These are phyloP conservation scores for Mucor racemosus DNA, from an alignment of 371 early-diverging fungal genomes.

Conservation along the genomic window DNA sequence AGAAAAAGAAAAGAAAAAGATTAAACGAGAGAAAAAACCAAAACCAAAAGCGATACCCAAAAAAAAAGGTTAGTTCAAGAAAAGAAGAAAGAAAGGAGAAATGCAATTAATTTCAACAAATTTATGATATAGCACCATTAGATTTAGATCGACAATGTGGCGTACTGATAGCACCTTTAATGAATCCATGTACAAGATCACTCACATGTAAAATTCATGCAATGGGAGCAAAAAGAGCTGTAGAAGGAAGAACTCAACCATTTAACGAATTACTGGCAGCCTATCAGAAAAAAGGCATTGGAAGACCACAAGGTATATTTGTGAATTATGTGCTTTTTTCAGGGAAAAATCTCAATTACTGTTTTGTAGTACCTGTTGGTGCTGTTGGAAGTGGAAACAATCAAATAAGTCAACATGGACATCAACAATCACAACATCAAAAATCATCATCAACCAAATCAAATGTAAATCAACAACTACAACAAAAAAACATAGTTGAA, in stretches of 20 bases:
- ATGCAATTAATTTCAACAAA: neutral
- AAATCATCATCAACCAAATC: neutral
- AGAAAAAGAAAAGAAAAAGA: conserved; percentile 40
- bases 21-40: conserved; percentile 39
- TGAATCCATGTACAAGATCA: conserved; percentile 73
- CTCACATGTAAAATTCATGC: conserved; percentile 88
- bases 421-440: neutral
- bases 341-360: too few relatives aligned
- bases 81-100: conserved; percentile 2
- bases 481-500: conserved; percentile 12
- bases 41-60: conserved; percentile 42
- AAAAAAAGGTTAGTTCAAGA: conserved; percentile 15
- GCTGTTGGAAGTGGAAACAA: neutral
- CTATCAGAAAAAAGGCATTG: conserved; percentile 69
- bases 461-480: neutral
- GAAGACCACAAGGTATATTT: conserved; percentile 54
- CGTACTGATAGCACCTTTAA: conserved; percentile 63
- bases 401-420: neutral
- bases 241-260: conserved; percentile 74
- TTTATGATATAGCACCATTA: conserved; percentile 53
- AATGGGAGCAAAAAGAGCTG: conserved; percentile 81
- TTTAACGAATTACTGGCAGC: conserved; percentile 74
- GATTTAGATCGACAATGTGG: conserved; percentile 87
- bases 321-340: neutral
- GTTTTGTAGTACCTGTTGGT: conserved; percentile 13